These are phyloP conservation scores for Ganoderma leucocontextum DNA, from an alignment of 1,284 basidiomycete genomes.

Conservation along the genomic window DNA sequence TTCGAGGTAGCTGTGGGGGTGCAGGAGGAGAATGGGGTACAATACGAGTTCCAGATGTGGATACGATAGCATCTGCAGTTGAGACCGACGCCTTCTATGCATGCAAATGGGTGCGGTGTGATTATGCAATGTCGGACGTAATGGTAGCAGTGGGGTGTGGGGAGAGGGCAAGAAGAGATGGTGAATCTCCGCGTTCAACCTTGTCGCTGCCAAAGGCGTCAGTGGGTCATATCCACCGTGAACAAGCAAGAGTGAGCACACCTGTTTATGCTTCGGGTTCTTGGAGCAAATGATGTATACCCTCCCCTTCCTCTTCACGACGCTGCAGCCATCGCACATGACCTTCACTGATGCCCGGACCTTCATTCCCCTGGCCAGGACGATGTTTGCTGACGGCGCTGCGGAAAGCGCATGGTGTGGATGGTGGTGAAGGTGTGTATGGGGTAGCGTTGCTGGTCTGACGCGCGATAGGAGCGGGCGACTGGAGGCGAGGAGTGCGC, in stretches of 20 bases:
- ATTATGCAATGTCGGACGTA: conserved; percentile 4
- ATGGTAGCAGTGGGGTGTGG: background rate
- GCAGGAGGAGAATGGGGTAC: conserved; percentile 82
- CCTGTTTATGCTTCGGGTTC: conserved; percentile 99
- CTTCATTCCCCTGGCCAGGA: conserved; percentile 87
- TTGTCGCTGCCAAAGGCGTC: conserved; percentile 59
- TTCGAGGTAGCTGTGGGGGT: conserved; percentile 80
- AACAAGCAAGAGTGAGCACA: conserved; percentile 47
- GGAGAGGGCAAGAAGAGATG: background rate
- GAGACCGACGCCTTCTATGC: conserved; percentile 5
- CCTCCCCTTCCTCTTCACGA: conserved; percentile 90
- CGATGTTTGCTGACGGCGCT: conserved; percentile 38
- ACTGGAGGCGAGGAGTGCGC: conserved; percentile 67
- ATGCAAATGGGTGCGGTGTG: background rate
- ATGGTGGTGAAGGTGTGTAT: conserved; percentile 42
- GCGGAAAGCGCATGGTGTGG: conserved; percentile 42
- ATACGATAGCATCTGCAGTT: conserved; percentile 45
- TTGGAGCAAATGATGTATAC: conserved; percentile 94
- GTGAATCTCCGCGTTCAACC: conserved; percentile 47
- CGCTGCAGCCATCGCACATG: conserved; percentile 90
- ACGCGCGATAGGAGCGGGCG: conserved; percentile 65
- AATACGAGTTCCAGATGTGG: conserved; percentile 96
- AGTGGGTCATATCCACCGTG: conserved; percentile 22
- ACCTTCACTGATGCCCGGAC: conserved; percentile 94
- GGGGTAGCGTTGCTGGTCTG: conserved; percentile 50